Percentiles rank a stretch among this genome's conserved stretches.
Evolutionary conservation across 2,329 filamentous ascomycete species (phyloP).

Genomic region (Rutstroemia sp.): DNA sequence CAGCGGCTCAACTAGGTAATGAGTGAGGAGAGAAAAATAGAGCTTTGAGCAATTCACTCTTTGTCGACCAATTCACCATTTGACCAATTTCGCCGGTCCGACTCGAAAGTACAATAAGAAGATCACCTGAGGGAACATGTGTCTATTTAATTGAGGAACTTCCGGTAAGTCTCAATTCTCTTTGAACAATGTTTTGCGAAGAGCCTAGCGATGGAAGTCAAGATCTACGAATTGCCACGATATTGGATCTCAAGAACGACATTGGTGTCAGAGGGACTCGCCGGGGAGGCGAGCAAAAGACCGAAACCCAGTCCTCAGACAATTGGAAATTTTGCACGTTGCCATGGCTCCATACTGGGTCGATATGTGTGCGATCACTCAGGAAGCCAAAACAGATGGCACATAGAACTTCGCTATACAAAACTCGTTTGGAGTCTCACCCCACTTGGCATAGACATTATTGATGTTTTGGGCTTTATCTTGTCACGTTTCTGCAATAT

Average conservation of each 20-base stretch:
- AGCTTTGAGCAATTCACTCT: neutral
- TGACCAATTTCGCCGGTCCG: neutral
- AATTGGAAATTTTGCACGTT: neutral
- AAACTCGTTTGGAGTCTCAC: slow-evolving; percentile 1
- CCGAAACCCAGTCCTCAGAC: neutral
- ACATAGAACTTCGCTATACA: slow-evolving; percentile 3
- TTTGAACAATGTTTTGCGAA: neutral
- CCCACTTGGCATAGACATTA: slow-evolving; percentile 4
- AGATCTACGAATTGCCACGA: neutral
- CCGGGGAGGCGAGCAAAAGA: neutral
- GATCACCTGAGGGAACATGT: neutral
- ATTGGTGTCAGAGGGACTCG: neutral
- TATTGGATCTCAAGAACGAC: neutral
- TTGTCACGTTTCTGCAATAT: slow-evolving; percentile 17
- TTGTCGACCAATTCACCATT: slow-evolving; percentile 3
- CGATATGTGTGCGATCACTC: slow-evolving; percentile 2
- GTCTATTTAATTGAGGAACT: neutral
- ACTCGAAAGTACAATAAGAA: neutral
- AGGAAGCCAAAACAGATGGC: neutral
- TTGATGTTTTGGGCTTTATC: slow-evolving; percentile 16
- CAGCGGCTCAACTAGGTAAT: neutral
- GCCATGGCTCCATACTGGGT: slow-evolving; percentile 3
- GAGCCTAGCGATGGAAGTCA: neutral
- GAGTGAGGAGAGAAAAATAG: neutral
- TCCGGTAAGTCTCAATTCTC: slow-evolving; percentile 1